These are phyloP conservation scores for Pseudoperonospora humuli DNA, from an alignment of 352 stramenopile species.

Conservation along the genomic window DNA sequence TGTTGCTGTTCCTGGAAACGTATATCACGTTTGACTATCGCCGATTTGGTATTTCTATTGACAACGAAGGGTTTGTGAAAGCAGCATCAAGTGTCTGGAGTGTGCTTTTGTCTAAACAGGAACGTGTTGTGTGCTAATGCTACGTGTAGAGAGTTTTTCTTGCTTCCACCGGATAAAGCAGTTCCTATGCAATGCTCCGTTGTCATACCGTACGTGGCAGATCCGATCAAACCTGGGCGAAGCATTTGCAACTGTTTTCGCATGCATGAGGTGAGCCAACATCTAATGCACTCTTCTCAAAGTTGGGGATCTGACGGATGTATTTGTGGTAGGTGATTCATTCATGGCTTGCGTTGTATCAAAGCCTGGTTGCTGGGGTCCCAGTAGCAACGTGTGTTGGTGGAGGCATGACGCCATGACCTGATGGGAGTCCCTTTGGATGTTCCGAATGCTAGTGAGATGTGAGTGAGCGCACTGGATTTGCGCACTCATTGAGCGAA, in stretches of 20 bases:
- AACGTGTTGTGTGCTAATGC: conserved; percentile 2
- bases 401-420: conserved; percentile 12
- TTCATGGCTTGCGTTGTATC: conserved; percentile 36
- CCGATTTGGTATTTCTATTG: conserved; percentile 69
- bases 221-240: conserved; percentile 58
- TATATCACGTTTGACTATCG: conserved; percentile 82
- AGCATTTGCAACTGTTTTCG: conserved; percentile 79
- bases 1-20: conserved; percentile 78
- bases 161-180: conserved; percentile 43
- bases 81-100: neutral
- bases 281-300: neutral
- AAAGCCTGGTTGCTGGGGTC: conserved; percentile 27
- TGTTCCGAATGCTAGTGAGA: neutral
- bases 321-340: conserved; percentile 27
- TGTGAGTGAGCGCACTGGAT: conserved; percentile 1
- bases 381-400: conserved; percentile 21
- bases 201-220: conserved; percentile 57
- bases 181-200: conserved; percentile 24
- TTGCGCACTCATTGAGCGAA: conserved; percentile 3
- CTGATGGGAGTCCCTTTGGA: neutral
- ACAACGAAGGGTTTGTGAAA: conserved; percentile 47
- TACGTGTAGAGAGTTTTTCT: conserved; percentile 56
- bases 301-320: conserved; percentile 1
- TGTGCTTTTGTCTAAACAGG: neutral
- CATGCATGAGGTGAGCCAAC: conserved; percentile 54